These are phyloP conservation scores for Ceratobasidium papillatum DNA, from an alignment of 1,284 basidiomycete species.

Conservation along the genomic window DNA sequence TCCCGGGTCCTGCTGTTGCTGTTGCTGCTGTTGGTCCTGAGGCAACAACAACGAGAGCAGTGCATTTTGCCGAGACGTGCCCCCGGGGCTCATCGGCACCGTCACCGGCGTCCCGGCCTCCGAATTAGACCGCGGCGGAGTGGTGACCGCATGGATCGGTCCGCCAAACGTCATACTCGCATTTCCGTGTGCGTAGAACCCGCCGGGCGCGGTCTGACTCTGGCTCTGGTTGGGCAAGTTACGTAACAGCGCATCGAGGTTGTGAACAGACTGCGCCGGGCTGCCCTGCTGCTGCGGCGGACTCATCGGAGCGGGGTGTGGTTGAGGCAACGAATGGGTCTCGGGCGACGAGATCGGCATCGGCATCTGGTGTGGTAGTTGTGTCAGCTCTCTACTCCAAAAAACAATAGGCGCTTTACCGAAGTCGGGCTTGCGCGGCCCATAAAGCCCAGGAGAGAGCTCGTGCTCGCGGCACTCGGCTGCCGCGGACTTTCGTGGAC, in stretches of 20 bases:
- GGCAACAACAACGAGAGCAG: conserved; percentile 70
- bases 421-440: conserved; percentile 11
- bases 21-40: too few relatives aligned
- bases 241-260: conserved; percentile 68
- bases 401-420: not conserved
- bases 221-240: conserved; percentile 51
- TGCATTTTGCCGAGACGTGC: conserved; percentile 61
- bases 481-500: conserved; percentile 15
- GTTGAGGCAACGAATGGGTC: conserved; percentile 16
- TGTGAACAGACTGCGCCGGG: conserved; percentile 17
- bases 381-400: not conserved
- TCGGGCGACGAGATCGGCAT: conserved; percentile 38
- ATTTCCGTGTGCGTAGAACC: conserved; percentile 57
- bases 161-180: conserved; percentile 51
- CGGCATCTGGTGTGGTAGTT: not conserved
- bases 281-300: not conserved
- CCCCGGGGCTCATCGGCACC: conserved; percentile 30
- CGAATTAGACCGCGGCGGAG: conserved; percentile 57
- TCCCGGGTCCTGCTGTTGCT: conserved; percentile 51
- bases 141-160: conserved; percentile 57
- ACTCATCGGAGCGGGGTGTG: not conserved
- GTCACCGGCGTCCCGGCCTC: conserved; percentile 59
- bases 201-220: conserved; percentile 51
- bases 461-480: conserved; percentile 9
- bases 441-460: not conserved